Conservation (phyloP, 2,329 filamentous ascomycete species). For the Sclerotinia trifoliorum region DNA sequence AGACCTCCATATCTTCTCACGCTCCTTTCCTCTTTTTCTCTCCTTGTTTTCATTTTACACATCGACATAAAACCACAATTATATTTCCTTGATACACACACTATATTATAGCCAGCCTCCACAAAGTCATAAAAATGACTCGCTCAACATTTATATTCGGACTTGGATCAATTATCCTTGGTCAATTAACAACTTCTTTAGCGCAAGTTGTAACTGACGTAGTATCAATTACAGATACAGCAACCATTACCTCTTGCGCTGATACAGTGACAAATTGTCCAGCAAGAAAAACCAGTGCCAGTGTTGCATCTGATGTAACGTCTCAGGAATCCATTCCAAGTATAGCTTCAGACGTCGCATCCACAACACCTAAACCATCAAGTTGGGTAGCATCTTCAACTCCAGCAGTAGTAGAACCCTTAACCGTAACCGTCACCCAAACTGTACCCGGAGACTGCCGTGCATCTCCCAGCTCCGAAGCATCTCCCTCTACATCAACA, state of each 20-base stretch:
- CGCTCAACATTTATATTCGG: constrained; percentile 3
- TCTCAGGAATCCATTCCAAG: not conserved
- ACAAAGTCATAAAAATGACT: constrained; percentile 10
- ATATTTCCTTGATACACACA: not conserved
- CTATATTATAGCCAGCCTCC: not conserved
- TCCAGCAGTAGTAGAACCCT: not conserved
- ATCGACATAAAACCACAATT: not conserved
- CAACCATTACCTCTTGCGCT: constrained; percentile 18
- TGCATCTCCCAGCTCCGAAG: not conserved
- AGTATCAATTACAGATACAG: constrained; percentile 9
- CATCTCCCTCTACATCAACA: constrained; percentile 6
- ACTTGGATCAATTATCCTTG: constrained; percentile 4
- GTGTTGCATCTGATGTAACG: not conserved
- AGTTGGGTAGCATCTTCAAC: not conserved
- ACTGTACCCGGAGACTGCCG: constrained; percentile 6
- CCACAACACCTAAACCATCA: not conserved
- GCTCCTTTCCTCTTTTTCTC: not conserved
- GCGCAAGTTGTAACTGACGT: constrained; percentile 7
- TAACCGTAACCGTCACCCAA: constrained; percentile 9
- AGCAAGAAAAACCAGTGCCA: not conserved
- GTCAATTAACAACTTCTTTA: constrained; percentile 2
- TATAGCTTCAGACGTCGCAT: not conserved
- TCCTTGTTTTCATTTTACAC: not conserved
- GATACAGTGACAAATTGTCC: constrained; percentile 19
- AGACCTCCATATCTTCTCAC: not conserved